These are phyloP conservation scores for Ascochyta koolunga DNA, from an alignment of 2,329 filamentous ascomycete species.

Conservation along the genomic window DNA sequence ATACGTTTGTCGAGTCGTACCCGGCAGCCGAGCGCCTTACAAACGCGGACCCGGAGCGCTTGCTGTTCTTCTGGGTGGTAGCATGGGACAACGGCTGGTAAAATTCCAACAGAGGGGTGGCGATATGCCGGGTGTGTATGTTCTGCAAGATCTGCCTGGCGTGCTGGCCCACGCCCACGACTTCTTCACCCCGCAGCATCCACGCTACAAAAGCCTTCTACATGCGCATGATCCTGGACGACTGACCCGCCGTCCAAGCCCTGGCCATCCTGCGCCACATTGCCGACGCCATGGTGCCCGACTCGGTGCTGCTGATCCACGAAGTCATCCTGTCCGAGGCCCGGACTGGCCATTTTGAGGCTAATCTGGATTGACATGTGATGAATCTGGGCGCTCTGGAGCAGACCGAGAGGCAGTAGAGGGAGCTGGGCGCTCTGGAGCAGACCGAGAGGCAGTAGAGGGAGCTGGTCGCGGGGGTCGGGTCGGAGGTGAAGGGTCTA, in stretches of 20 bases:
- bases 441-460: conserved; percentile 51
- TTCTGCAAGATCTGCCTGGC: conserved; percentile 26
- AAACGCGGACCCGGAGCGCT: conserved; percentile 3
- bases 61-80: conserved; percentile 26
- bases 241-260: conserved; percentile 48
- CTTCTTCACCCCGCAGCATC: conserved; percentile 25
- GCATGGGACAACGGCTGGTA: conserved; percentile 20
- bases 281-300: conserved; percentile 38
- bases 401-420: too few relatives aligned
- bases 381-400: conserved; percentile 44
- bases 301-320: conserved; percentile 53
- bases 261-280: conserved; percentile 43
- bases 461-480: conserved; percentile 38
- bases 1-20: conserved; percentile 20
- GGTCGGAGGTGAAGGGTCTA: conserved; percentile 41
- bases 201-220: conserved; percentile 37
- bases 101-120: conserved; percentile 17
- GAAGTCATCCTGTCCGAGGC: conserved; percentile 51
- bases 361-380: conserved; percentile 52
- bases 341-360: conserved; percentile 38
- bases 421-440: conserved; percentile 26
- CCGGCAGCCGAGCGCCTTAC: conserved; percentile 21
- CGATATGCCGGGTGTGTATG: conserved; percentile 15
- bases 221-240: conserved; percentile 47
- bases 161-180: conserved; percentile 21